These are phyloP conservation scores for Ogataea kodamae DNA, from an alignment of 805 yeast species.

Conservation along the genomic window DNA sequence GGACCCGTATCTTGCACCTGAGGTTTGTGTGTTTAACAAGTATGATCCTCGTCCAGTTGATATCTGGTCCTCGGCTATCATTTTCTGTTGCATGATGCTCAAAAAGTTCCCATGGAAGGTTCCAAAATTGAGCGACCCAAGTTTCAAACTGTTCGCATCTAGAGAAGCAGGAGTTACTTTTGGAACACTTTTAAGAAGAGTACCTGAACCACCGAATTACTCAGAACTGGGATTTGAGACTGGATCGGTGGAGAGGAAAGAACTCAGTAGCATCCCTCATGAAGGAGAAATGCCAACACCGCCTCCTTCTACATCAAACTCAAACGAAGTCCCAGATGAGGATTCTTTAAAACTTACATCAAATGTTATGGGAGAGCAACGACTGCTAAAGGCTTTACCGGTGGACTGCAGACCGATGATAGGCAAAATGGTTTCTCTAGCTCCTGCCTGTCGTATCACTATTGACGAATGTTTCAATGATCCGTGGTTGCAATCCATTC, in stretches of 20 bases:
- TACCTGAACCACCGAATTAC: slow-evolving; percentile 47
- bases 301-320: slow-evolving; percentile 20
- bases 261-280: slow-evolving; percentile 5
- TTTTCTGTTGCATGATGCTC: slow-evolving; percentile 87
- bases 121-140: slow-evolving; percentile 75
- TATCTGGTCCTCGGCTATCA: slow-evolving; percentile 89
- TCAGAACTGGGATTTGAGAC: slow-evolving; percentile 11
- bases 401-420: slow-evolving; percentile 64
- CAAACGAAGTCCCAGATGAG: slow-evolving; percentile 17
- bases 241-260: slow-evolving; percentile 3
- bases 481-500: slow-evolving; percentile 59
- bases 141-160: slow-evolving; percentile 78
- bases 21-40: slow-evolving; percentile 74
- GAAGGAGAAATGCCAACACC: slow-evolving; percentile 20
- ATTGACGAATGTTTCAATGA: slow-evolving; percentile 77
- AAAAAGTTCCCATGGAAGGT: slow-evolving; percentile 95
- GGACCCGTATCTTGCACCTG: slow-evolving; percentile 90
- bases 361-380: slow-evolving; percentile 63
- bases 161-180: slow-evolving; percentile 66
- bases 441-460: slow-evolving; percentile 82
- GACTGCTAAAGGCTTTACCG: slow-evolving; percentile 68
- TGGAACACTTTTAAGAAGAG: slow-evolving; percentile 53
- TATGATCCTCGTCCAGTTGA: slow-evolving; percentile 94
- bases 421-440: slow-evolving; percentile 74
- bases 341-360: slow-evolving; percentile 49